Evolutionary conservation across 2,329 filamentous ascomycete genomes (phyloP).

Genomic region (Alternaria sp.): DNA sequence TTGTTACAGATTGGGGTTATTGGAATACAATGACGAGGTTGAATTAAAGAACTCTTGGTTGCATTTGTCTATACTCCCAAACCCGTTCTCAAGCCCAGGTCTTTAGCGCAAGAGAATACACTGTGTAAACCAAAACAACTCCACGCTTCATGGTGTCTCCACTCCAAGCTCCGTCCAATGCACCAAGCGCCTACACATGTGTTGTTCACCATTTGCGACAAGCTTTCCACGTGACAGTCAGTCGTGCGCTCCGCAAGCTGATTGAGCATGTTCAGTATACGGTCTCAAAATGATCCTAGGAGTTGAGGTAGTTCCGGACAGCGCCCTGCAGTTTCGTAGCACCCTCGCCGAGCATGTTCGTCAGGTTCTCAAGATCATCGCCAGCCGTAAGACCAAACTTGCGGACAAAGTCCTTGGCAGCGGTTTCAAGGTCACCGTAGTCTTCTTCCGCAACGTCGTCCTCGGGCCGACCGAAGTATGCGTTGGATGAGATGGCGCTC

Average conservation of each 20-base stretch:
- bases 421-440: conserved; percentile 90
- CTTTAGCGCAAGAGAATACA: conserved; percentile 4
- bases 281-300: conserved; percentile 33
- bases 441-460: conserved; percentile 74
- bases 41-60: conserved; percentile 1
- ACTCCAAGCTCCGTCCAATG: background rate
- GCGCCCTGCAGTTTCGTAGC: conserved; percentile 78
- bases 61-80: conserved; percentile 14
- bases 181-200: conserved; percentile 10
- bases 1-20: background rate
- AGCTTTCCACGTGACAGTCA: background rate
- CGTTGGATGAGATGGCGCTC: conserved; percentile 90
- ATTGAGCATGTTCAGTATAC: background rate
- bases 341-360: conserved; percentile 82
- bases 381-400: conserved; percentile 95
- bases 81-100: conserved; percentile 9
- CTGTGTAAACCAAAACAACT: conserved; percentile 4
- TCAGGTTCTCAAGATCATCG: conserved; percentile 93
- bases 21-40: conserved; percentile 1
- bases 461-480: conserved; percentile 94
- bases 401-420: conserved; percentile 94
- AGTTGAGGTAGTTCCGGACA: conserved; percentile 53
- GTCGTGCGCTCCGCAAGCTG: background rate
- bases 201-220: background rate
- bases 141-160: conserved; percentile 6